Evolutionary conservation across 441 rosid genomes (phyloP), one percentile per base, ranked within the genome.

Genomic region (Bruguiera hainesii): DNA sequence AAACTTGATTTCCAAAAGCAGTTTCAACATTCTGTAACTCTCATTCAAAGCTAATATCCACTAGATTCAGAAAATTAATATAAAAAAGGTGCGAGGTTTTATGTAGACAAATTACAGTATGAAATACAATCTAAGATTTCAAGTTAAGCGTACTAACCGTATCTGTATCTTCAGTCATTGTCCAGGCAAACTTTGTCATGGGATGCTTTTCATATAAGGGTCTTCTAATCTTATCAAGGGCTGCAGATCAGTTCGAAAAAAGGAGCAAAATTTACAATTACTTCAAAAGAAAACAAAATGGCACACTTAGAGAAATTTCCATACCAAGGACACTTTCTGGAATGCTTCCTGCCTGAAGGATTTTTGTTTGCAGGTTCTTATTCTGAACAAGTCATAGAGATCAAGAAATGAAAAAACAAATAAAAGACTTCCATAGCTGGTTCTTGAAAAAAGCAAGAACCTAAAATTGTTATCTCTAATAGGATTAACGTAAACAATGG

Each of bases 171-270:
- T 93, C 96, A 3, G 91, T 87, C 55, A 82, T 67, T 15, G 96
- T 93, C 99, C 96, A 96, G 55, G 98, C 83, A 88, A 85, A 93
- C 76, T 90, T 87, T 60, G 81, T 74, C 98, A 92, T 92, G 46
- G 96, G 97, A 86, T 93, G 99, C 80, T 89, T 96, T 71, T 85
- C 92, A 76, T 96, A 96, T 71, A 96, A 72, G 52, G 99, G 98
- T 71, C 94, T 87, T 78, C 83, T 83, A 66, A 88, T 82, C 87
- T 88, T 87, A 72, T 96, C 91, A 79, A 96, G 90, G 64, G 86
- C 99, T 95, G 85, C 83, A 79, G 67, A 70, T 61, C 65, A 69
- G 65, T 62, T 63, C 75, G 30, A 62, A 56, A 60, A 57, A 53
- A 65, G 68, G 7, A 64, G 61, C 68, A 61, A 53, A 48, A 37